These are phyloP conservation scores for Sparassis latifolia DNA, from an alignment of 1,284 basidiomycete species.

Conservation along the genomic window DNA sequence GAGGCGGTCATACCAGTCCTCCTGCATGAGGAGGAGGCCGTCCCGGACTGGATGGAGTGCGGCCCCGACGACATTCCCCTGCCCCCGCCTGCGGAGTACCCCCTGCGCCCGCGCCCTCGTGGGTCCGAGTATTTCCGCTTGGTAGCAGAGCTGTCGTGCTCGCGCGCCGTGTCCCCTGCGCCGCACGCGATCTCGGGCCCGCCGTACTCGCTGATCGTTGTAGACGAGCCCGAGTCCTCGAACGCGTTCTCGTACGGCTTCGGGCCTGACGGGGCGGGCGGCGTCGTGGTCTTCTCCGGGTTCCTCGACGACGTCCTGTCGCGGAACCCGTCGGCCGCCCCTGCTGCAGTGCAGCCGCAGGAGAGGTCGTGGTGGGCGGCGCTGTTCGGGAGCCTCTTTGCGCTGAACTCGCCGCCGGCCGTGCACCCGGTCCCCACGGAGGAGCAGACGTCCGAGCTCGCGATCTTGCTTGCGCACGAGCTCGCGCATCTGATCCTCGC, in stretches of 20 bases:
- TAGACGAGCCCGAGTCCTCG: slow-evolving; percentile 69
- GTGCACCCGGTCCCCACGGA: slow-evolving; percentile 56
- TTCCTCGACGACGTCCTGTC: slow-evolving; percentile 77
- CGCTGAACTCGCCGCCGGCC: slow-evolving; percentile 24
- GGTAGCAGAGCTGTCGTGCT: slow-evolving; percentile 44
- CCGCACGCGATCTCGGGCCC: slow-evolving; percentile 68
- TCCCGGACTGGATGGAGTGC: slow-evolving; percentile 50
- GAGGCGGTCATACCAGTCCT: slow-evolving; percentile 67
- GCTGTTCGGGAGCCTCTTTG: slow-evolving; percentile 41
- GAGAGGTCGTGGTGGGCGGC: slow-evolving; percentile 40
- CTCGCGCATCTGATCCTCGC: slow-evolving; percentile 81
- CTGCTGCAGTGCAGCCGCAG: slow-evolving; percentile 19
- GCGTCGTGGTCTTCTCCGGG: slow-evolving; percentile 85
- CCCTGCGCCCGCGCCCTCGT: slow-evolving; percentile 65
- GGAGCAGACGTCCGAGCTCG: slow-evolving; percentile 78
- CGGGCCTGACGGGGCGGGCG: slow-evolving; percentile 82
- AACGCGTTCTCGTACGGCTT: slow-evolving; percentile 93
- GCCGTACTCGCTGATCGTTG: slow-evolving; percentile 80
- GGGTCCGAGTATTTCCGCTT: slow-evolving; percentile 57
- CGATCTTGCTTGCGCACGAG: slow-evolving; percentile 84
- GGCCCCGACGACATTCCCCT: slow-evolving; percentile 46
- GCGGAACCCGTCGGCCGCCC: slow-evolving; percentile 24
- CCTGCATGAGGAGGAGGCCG: slow-evolving; percentile 45
- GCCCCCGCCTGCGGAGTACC: slow-evolving; percentile 69
- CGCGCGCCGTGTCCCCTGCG: slow-evolving; percentile 30